Evolutionary conservation across 2,329 filamentous ascomycete genomes (phyloP).

Genomic region (Curvularia verruculosa): DNA sequence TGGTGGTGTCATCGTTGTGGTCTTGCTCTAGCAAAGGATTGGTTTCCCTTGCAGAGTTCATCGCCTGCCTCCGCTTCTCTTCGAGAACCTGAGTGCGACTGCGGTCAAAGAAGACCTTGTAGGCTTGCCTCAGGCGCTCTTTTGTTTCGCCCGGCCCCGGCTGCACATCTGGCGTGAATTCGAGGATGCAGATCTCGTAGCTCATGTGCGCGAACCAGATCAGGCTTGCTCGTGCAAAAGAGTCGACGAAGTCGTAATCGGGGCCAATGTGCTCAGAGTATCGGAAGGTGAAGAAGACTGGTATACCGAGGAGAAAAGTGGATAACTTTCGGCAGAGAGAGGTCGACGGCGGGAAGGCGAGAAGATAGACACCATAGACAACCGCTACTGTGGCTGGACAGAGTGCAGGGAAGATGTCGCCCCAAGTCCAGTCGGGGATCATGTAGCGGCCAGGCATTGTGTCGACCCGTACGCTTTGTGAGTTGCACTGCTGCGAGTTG

Average conservation of each 20-base stretch:
- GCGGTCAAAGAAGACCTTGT: conserved; percentile 20
- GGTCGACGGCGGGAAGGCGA: conserved; percentile 21
- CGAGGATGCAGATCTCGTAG: conserved; percentile 17
- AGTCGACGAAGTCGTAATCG: conserved; percentile 16
- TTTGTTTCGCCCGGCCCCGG: conserved; percentile 2
- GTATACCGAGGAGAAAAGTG: conserved; percentile 17
- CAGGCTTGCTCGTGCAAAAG: conserved; percentile 23
- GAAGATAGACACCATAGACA: conserved; percentile 18
- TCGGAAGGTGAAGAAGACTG: conserved; percentile 19
- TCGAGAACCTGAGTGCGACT: conserved; percentile 2
- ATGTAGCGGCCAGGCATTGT: not conserved
- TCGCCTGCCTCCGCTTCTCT: not conserved
- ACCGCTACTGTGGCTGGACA: not conserved
- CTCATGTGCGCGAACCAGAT: conserved; percentile 30
- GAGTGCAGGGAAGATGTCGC: not conserved
- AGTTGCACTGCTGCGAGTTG: not conserved
- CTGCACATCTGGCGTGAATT: conserved; percentile 8
- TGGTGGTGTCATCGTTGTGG: no score
- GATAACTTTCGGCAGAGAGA: conserved; percentile 14
- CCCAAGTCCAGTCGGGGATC: not conserved
- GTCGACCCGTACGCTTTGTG: not conserved
- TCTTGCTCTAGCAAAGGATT: not conserved
- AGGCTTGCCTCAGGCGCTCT: conserved; percentile 9
- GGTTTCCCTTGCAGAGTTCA: not conserved
- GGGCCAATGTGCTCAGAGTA: conserved; percentile 11